Base-by-base conservation (phyloP, 2,329 filamentous ascomycete genomes). In the Diaporthe vexans region DNA sequence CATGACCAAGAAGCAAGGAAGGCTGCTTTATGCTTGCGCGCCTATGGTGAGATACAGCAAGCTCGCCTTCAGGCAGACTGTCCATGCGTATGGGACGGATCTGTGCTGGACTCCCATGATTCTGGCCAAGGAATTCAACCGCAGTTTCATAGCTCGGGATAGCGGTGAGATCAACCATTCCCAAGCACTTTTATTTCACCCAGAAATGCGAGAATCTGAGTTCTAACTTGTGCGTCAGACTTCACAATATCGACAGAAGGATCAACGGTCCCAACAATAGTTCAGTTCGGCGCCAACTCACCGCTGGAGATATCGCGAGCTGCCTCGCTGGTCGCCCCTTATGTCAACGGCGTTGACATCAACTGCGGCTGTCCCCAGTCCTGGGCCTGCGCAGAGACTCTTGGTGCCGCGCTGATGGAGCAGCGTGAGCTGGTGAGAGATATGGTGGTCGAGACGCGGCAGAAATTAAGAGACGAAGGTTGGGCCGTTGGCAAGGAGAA, bases 301-400 rank as follows among this genome's bases (percentile, higher is more conserved):
- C 87, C 91, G 9, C 79, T 86, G 4, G 92, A 94, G 80, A 86
- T 94, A 58, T 86, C 90, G 19, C 87, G 91, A 40, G 91, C 92
- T 15, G 88, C 91, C 0, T 85, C 88, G 29, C 87, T 94, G 63
- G 90, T 91, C 3, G 89, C 87, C 0, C 91, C 92, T 2, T 90
- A 85, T 79, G 89, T 90, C 70, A 88, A 88, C 78, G 92, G 92
- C 76, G 88, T 94, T 4, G 91, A 94, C 78, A 85, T 94, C 54
- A 94, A 94, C 83, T 94, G 92, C 81, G 92, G 92, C 15, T 94
- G 92, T 79, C 92, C 92, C 10, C 92, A 94, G 82, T 89, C 89
- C 8, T 94, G 92, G 92, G 92, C 92, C 0, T 92, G 92, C 78
- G 89, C 91, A 56, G 91, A 92, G 81, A 90, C 86, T 1, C 85